Conservation (phyloP, 805 yeast species). For the Yamadazyma sp. region DNA sequence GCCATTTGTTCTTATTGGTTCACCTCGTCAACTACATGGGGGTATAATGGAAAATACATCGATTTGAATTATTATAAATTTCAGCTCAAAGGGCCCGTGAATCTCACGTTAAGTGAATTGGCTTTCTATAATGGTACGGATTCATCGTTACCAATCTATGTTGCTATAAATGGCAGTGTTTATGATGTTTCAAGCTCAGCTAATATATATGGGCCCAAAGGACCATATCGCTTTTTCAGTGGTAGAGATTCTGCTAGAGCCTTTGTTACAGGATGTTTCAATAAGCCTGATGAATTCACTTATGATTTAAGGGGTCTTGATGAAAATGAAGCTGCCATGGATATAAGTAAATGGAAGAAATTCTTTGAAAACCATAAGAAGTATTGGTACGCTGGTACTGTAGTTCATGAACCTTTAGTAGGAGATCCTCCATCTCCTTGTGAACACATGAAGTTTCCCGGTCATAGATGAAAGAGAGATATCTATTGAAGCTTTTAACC, state of each 20-base stretch:
- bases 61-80: conserved; percentile 40
- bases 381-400: conserved; percentile 65
- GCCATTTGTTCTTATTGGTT: conserved; percentile 53
- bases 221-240: conserved; percentile 50
- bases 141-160: conserved; percentile 47
- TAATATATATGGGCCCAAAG: conserved; percentile 53
- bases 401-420: conserved; percentile 39
- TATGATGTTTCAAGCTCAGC: conserved; percentile 58
- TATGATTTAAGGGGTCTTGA: conserved; percentile 65
- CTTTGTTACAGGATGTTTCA: conserved; percentile 68
- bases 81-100: conserved; percentile 15
- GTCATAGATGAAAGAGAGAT: not conserved
- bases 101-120: conserved; percentile 45
- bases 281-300: conserved; percentile 52
- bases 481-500: too few relatives aligned
- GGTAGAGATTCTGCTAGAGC: conserved; percentile 71
- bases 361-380: conserved; percentile 43
- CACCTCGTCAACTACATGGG: conserved; percentile 61
- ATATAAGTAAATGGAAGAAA: conserved; percentile 50
- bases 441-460: conserved; percentile 24
- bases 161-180: conserved; percentile 59
- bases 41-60: conserved; percentile 50
- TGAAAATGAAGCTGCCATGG: conserved; percentile 31
- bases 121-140: conserved; percentile 51
- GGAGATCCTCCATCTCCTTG: conserved; percentile 57